Evolutionary conservation across 345 rosid species (phyloP).

Genomic region (Brassica nigra): DNA sequence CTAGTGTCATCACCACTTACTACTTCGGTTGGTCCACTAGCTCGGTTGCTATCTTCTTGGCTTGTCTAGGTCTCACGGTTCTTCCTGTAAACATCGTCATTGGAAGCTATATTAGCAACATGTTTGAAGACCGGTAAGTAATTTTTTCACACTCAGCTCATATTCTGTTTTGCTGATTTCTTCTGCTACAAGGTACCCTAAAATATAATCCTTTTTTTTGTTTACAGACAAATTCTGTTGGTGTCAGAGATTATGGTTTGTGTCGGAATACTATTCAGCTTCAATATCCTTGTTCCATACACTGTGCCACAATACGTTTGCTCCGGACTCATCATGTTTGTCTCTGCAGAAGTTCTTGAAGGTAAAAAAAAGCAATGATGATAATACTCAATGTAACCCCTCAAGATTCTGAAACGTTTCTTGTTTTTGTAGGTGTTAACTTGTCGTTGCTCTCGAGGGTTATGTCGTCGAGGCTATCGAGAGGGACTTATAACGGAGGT

Average conservation of each 20-base stretch:
- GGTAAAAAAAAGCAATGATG: slow-evolving; percentile 43
- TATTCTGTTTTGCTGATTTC: background rate
- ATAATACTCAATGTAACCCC: background rate
- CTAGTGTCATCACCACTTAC: slow-evolving; percentile 82
- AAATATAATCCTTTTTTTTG: background rate
- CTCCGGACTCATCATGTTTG: slow-evolving; percentile 94
- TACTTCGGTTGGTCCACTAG: slow-evolving; percentile 87
- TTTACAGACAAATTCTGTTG: slow-evolving; percentile 82
- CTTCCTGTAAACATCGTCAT: slow-evolving; percentile 87
- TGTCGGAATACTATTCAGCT: slow-evolving; percentile 79
- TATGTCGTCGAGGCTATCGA: slow-evolving; percentile 93
- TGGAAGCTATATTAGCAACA: slow-evolving; percentile 94
- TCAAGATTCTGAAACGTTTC: background rate
- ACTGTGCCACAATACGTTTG: slow-evolving; percentile 79
- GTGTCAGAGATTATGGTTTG: slow-evolving; percentile 89
- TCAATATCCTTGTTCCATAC: slow-evolving; percentile 67
- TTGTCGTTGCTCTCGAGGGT: slow-evolving; percentile 91
- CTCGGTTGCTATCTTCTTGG: slow-evolving; percentile 79
- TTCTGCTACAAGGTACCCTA: background rate
- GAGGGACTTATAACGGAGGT: slow-evolving; percentile 95
- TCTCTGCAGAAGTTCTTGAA: slow-evolving; percentile 96
- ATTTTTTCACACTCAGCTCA: background rate
- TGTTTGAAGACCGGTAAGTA: slow-evolving; percentile 97
- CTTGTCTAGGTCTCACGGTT: slow-evolving; percentile 90
- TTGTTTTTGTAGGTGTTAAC: slow-evolving; percentile 68